These are phyloP conservation scores for Globisporangium paddicum DNA, from an alignment of 352 stramenopile species.

Conservation along the genomic window DNA sequence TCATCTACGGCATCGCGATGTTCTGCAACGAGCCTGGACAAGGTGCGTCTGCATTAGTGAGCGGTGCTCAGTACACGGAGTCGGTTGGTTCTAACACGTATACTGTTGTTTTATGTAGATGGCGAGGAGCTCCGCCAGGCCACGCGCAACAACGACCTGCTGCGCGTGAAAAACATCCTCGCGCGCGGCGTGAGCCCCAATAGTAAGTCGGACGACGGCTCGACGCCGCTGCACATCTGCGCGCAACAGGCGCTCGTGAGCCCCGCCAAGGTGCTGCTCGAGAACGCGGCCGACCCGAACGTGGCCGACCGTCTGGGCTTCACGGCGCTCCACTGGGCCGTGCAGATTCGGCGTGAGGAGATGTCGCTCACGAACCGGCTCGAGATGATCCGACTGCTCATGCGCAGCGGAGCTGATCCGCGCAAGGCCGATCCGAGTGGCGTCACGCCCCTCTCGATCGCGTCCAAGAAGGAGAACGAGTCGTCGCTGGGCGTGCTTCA, in stretches of 20 bases:
- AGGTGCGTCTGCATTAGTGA: constrained; percentile 35
- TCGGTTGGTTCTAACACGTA: not conserved
- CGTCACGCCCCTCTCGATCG: constrained; percentile 56
- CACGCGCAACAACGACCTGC: constrained; percentile 66
- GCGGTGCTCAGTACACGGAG: too few species aligned
- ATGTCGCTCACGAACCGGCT: constrained; percentile 51
- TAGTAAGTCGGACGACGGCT: constrained; percentile 47
- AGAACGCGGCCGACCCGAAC: constrained; percentile 62
- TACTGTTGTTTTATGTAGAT: constrained; percentile 28
- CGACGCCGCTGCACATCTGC: constrained; percentile 75
- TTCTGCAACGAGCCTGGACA: constrained; percentile 71
- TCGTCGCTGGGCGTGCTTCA: constrained; percentile 51
- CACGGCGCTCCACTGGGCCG: constrained; percentile 75
- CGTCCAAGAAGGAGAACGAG: constrained; percentile 64
- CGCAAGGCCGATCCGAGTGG: constrained; percentile 36
- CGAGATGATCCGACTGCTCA: constrained; percentile 63
- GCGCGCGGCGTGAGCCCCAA: constrained; percentile 52
- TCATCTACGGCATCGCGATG: constrained; percentile 48
- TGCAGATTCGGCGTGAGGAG: constrained; percentile 79
- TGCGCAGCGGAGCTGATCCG: constrained; percentile 53
- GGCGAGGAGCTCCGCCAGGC: constrained; percentile 74
- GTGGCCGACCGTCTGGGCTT: constrained; percentile 57
- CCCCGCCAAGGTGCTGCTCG: constrained; percentile 53
- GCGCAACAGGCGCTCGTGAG: constrained; percentile 65
- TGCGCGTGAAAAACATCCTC: constrained; percentile 51